These are phyloP conservation scores for Plasmodium inui DNA, from an alignment of 169 alveolate genomes.

Conservation along the genomic window DNA sequence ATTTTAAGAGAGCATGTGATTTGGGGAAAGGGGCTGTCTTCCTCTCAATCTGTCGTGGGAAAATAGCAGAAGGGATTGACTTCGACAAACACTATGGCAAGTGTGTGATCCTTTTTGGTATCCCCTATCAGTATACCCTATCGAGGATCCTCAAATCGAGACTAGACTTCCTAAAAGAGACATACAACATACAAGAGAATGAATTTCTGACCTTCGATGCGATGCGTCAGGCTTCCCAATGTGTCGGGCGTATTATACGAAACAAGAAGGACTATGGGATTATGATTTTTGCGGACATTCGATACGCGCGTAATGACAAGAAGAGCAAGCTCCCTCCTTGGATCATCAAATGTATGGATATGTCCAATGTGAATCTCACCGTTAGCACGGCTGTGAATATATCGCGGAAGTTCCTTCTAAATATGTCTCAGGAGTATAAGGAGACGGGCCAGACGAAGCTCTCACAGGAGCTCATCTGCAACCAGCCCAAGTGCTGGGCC, in stretches of 20 bases:
- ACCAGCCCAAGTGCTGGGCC: slow-evolving; percentile 81
- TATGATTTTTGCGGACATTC: slow-evolving; percentile 93
- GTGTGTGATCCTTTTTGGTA: slow-evolving; percentile 97
- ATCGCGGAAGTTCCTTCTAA: slow-evolving; percentile 79
- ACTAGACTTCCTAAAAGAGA: slow-evolving; percentile 86
- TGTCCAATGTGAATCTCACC: slow-evolving; percentile 83
- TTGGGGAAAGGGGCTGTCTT: slow-evolving; percentile 98
- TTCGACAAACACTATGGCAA: slow-evolving; percentile 98
- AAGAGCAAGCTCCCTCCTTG: slow-evolving; percentile 91
- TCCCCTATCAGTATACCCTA: slow-evolving; percentile 96
- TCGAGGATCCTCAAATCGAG: slow-evolving; percentile 93
- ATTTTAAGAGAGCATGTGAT: slow-evolving; percentile 96
- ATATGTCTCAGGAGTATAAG: slow-evolving; percentile 84
- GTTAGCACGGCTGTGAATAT: slow-evolving; percentile 89
- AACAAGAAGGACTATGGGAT: slow-evolving; percentile 94
- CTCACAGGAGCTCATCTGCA: slow-evolving; percentile 77
- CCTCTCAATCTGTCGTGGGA: slow-evolving; percentile 96
- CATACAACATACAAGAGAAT: slow-evolving; percentile 93
- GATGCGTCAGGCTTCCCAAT: slow-evolving; percentile 98
- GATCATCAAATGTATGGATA: slow-evolving; percentile 90
- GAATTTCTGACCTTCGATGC: slow-evolving; percentile 99
- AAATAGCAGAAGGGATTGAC: slow-evolving; percentile 99
- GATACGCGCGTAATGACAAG: slow-evolving; percentile 89
- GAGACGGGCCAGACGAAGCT: slow-evolving; percentile 82
- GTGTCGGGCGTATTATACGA: slow-evolving; percentile 97